phyloP scores from a whole-genome alignment of 805 yeast genomes.

The Aciculoconidium aculeatum region DNA sequence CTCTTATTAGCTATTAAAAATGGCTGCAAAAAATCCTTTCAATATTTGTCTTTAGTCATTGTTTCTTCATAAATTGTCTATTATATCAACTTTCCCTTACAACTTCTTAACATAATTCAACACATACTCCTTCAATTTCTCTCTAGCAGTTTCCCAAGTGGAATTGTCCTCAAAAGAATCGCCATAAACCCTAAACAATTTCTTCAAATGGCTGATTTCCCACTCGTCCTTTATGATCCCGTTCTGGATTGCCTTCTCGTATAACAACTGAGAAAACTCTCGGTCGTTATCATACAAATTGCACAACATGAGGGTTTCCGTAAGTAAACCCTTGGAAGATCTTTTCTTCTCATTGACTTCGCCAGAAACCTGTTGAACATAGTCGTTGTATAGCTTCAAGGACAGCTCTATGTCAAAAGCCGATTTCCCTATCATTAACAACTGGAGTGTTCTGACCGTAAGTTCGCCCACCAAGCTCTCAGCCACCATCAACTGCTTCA shows the following conservation, averaged over 20 bases:
- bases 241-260: constrained; percentile 41
- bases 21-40: too few relatives aligned
- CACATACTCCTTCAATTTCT: constrained; percentile 24
- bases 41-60: background rate
- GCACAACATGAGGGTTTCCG: constrained; percentile 43
- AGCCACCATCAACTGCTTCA: constrained; percentile 29
- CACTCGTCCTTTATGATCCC: constrained; percentile 30
- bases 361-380: constrained; percentile 32
- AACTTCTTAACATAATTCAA: constrained; percentile 7
- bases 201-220: constrained; percentile 38
- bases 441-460: constrained; percentile 31
- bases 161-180: constrained; percentile 38
- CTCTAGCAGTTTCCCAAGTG: constrained; percentile 26
- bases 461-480: constrained; percentile 28
- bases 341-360: constrained; percentile 23
- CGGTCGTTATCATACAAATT: constrained; percentile 42
- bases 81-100: too few relatives aligned
- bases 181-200: constrained; percentile 43
- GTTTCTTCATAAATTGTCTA: too few relatives aligned
- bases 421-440: constrained; percentile 37
- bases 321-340: constrained; percentile 39
- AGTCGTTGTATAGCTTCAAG: constrained; percentile 41
- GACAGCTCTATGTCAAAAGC: constrained; percentile 34
- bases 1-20: too few relatives aligned
- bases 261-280: constrained; percentile 47